Base-by-base conservation (phyloP, 2,329 filamentous ascomycete species). In the Venturiaceae sp. region DNA sequence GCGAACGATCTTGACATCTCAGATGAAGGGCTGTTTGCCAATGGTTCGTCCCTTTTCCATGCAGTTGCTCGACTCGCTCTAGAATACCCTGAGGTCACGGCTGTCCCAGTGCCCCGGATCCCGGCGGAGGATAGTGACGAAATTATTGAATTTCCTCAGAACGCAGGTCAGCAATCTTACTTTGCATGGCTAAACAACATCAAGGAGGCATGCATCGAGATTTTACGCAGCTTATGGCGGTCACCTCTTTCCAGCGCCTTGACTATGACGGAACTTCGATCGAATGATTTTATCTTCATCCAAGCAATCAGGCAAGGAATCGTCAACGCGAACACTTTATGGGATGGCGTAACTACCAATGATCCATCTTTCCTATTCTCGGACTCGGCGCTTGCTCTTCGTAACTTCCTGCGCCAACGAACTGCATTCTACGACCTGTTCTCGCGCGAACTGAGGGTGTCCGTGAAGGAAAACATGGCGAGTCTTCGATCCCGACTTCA, bases 401-500 rank as follows among this genome's bases (percentile, higher is more conserved):
- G 86, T 34, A 85, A 92, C 65, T 95, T 95, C 68, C 78, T 99
- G 50, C 80, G 83, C 13, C 80, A 89, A 60, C 84, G 95, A 58
- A 85, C 88, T 55, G 83, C 89, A 65, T 81, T 90, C 39, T 82
- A 95, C 62, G 89, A 95, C 66, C 97, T 96, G 67, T 84, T 90
- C 34, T 86, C 88, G 14, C 85, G 88, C 61, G 92, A 97, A 69
- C 81, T 99, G 37, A 89, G 90, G 65, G 82, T 86, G 60, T 84
- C 91, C 36, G 83, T 87, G 1, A 85, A 87, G 62, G 80, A 84
- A 60, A 81, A 84, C 53, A 83, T 87, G 62, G 86, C 88, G 4
- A 70, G 71, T 1, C 67, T 73, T 57, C 72, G 64, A 50, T 74
- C 76, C 44, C 73, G 72, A 55, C 74, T 78, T 14, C 72, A 84